phyloP scores from a whole-genome alignment of 352 stramenopile species.

The Elongisporangium anandrum region DNA sequence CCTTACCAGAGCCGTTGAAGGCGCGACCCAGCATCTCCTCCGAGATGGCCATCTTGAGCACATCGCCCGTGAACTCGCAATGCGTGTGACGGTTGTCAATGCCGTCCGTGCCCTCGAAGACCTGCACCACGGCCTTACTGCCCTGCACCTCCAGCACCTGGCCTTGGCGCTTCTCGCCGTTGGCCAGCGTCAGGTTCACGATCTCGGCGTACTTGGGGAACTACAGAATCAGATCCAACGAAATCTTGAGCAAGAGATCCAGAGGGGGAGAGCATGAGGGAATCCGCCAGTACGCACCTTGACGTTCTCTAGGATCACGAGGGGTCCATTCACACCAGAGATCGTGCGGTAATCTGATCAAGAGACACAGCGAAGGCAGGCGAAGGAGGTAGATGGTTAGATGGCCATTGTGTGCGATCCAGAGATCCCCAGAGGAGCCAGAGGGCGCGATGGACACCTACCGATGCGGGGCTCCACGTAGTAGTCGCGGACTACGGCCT shows the following conservation, averaged over 20 bases:
- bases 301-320: conserved; percentile 99
- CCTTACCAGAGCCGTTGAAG: conserved; percentile 98
- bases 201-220: conserved; percentile 98
- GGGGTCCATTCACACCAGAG: conserved; percentile 96
- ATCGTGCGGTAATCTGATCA: conserved; percentile 95
- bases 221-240: conserved; percentile 20
- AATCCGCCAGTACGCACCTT: conserved; percentile 71
- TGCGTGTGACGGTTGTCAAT: conserved; percentile 99
- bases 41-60: conserved; percentile 98
- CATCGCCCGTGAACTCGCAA: conserved; percentile 98
- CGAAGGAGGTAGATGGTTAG: background rate
- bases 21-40: conserved; percentile 98
- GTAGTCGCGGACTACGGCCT: conserved; percentile 83
- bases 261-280: background rate
- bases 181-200: conserved; percentile 97
- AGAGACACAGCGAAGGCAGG: conserved; percentile 5
- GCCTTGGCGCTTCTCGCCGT: conserved; percentile 91
- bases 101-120: conserved; percentile 98
- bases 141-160: conserved; percentile 97
- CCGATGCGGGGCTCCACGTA: conserved; percentile 82
- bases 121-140: conserved; percentile 93
- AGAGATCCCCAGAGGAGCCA: background rate
- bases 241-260: background rate
- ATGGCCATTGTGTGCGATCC: background rate
- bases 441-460: conserved; percentile 19